Percentiles rank a stretch among this genome's conserved stretches.
Evolutionary conservation across 495 filamentous ascomycete genomes (phyloP).

Genomic region (Neurospora intermedia): DNA sequence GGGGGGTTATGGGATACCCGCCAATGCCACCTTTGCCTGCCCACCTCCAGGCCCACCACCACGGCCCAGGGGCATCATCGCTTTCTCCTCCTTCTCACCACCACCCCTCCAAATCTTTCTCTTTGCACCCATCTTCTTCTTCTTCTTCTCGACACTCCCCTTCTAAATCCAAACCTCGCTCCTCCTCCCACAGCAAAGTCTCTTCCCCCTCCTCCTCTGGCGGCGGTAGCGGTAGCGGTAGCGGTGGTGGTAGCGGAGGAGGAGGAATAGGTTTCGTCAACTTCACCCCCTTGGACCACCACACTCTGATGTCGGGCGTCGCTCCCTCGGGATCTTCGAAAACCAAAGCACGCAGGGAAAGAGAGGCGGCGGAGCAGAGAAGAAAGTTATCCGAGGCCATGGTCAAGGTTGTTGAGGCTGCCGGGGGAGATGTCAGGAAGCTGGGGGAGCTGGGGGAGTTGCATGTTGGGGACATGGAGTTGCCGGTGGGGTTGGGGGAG

Average conservation of each 20-base stretch:
- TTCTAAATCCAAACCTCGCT: background rate
- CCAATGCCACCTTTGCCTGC: background rate
- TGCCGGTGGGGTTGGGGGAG: background rate
- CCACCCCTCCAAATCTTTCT: background rate
- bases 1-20: background rate
- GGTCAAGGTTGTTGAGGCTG: constrained; percentile 59
- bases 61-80: background rate
- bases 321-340: constrained; percentile 85
- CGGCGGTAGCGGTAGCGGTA: no score
- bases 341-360: constrained; percentile 84
- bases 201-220: no score
- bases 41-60: background rate
- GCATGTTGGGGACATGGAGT: constrained; percentile 13
- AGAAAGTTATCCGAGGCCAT: constrained; percentile 66
- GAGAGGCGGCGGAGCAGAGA: constrained; percentile 71
- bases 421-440: constrained; percentile 62
- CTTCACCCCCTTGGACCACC: constrained; percentile 73
- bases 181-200: background rate
- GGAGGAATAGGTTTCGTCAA: constrained; percentile 71
- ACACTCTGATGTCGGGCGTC: constrained; percentile 76
- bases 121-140: background rate
- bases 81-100: background rate
- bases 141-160: background rate
- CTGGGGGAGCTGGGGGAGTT: constrained; percentile 27
- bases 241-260: constrained; percentile 18